These are phyloP conservation scores for Plasmodium billcollinsi DNA, from an alignment of 169 alveolate genomes.

Conservation along the genomic window DNA sequence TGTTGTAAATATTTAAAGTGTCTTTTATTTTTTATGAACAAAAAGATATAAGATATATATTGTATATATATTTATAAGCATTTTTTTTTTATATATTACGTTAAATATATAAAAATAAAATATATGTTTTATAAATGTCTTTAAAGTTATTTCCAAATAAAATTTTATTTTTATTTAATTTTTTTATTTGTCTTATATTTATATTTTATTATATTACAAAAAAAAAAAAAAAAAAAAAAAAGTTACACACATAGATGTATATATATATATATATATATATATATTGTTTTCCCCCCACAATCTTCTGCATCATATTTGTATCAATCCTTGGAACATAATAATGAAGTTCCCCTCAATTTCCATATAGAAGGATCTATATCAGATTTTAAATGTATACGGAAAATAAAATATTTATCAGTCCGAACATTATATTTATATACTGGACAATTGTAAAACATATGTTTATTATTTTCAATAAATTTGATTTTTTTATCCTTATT, in stretches of 20 bases:
- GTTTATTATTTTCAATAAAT: conserved; percentile 88
- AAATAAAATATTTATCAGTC: conserved; percentile 94
- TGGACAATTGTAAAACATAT: conserved; percentile 93
- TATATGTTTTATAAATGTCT: too few relatives aligned
- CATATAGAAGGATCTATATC: conserved; percentile 88
- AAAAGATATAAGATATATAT: too few relatives aligned
- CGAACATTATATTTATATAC: conserved; percentile 95
- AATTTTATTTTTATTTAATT: too few relatives aligned
- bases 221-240: too few relatives aligned
- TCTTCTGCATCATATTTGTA: neutral
- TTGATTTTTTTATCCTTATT: conserved; percentile 90
- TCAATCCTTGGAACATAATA: conserved; percentile 86
- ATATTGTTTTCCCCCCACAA: too few relatives aligned
- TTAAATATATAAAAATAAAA: too few relatives aligned
- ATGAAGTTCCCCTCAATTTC: conserved; percentile 87
- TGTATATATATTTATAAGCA: too few relatives aligned
- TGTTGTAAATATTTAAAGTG: too few relatives aligned
- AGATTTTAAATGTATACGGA: conserved; percentile 91
- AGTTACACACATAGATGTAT: neutral
- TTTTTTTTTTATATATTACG: too few relatives aligned
- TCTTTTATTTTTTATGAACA: too few relatives aligned
- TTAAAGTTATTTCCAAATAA: too few relatives aligned
- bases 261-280: neutral
- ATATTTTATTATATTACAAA: neutral
- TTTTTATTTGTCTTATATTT: too few relatives aligned